phyloP scores from a whole-genome alignment of 768 basidiomycete species.

The Candolleomyces eurysporus region DNA sequence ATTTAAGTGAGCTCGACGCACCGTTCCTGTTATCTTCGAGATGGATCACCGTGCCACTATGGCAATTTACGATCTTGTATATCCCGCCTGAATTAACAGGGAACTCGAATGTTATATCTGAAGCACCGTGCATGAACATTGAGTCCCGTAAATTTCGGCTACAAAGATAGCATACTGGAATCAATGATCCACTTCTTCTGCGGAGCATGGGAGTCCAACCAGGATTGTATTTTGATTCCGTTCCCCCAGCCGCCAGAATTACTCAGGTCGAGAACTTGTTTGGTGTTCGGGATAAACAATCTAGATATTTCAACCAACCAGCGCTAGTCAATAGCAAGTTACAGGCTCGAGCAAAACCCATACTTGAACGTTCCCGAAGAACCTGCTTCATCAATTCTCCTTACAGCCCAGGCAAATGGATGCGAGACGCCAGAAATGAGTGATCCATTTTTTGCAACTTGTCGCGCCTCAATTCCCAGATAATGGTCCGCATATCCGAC shows the following conservation, averaged over 20 bases:
- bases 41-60: background rate
- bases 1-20: background rate
- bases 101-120: background rate
- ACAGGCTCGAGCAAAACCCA: background rate
- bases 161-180: background rate
- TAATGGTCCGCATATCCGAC: background rate
- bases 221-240: background rate
- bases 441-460: background rate
- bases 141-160: background rate
- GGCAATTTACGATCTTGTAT: background rate
- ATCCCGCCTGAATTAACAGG: background rate
- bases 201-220: background rate
- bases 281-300: background rate
- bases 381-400: no score
- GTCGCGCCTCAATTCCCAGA: background rate
- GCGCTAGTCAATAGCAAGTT: background rate
- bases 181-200: background rate
- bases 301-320: background rate
- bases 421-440: no score
- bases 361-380: background rate
- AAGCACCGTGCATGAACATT: no score
- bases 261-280: background rate
- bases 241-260: background rate
- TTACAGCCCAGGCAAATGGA: no score
- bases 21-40: background rate